A percentile compares a stretch with the other conserved stretches of the same genome.
phyloP scores from a whole-genome alignment of 78 protist species.

The Bodo saltans region DNA sequence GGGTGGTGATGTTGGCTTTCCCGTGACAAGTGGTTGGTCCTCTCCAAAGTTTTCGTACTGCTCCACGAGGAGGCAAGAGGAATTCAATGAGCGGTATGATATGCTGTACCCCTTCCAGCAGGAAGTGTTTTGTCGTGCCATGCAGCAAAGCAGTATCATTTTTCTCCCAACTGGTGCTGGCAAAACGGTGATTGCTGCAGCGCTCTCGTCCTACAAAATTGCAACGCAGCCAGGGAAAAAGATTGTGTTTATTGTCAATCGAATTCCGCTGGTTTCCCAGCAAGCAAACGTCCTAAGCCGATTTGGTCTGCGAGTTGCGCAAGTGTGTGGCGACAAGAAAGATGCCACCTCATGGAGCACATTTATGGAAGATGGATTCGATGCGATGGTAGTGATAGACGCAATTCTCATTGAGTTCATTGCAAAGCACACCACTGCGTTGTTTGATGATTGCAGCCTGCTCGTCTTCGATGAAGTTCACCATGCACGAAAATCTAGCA shows the following conservation, averaged over 20 bases:
- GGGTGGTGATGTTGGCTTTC: too few relatives aligned
- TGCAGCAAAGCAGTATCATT: neutral
- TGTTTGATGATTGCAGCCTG: slow-evolving; percentile 2
- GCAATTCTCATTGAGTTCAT: neutral
- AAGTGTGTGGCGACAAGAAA: neutral
- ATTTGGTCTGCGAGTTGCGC: neutral
- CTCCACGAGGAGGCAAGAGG: too few relatives aligned
- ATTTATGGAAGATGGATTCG: neutral
- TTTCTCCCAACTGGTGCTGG: slow-evolving; percentile 33
- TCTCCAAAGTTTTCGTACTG: too few relatives aligned
- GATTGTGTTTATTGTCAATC: slow-evolving; percentile 23
- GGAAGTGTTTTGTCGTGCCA: neutral
- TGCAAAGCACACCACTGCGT: neutral
- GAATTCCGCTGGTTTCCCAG: slow-evolving; percentile 24
- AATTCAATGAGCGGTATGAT: too few relatives aligned
- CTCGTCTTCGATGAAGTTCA: slow-evolving; percentile 30
- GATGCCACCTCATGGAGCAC: neutral
- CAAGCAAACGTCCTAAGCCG: neutral
- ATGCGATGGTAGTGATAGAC: slow-evolving; percentile 10
- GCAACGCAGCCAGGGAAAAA: neutral
- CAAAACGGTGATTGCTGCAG: slow-evolving; percentile 18
- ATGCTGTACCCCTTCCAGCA: slow-evolving; percentile 11
- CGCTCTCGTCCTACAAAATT: neutral
- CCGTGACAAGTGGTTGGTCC: too few relatives aligned
- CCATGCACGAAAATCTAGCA: neutral